A percentile compares a stretch with the other conserved stretches of the same genome.
These are phyloP conservation scores for Gnaphalium uliginosum DNA, from an alignment of 129 eudicot genomes.

Conservation along the genomic window DNA sequence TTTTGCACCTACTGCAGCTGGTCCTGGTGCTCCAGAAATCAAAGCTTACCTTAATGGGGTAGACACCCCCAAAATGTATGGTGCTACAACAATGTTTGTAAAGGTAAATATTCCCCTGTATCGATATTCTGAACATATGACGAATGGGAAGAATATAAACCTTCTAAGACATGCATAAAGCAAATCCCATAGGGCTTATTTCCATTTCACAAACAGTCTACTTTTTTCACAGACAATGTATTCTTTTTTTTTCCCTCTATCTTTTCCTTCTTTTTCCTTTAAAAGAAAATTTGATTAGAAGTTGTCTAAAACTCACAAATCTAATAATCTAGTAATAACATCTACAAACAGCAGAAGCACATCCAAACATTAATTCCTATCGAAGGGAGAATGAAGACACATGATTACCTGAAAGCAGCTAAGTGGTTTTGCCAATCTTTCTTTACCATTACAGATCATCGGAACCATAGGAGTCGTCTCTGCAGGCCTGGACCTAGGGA, in stretches of 20 bases:
- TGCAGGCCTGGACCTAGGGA: conserved; percentile 86
- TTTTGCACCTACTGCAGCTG: conserved; percentile 95
- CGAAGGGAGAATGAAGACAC: not conserved
- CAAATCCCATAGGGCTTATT: not conserved
- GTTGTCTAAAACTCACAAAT: not conserved
- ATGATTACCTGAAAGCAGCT: conserved; percentile 23
- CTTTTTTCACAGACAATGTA: too few relatives aligned
- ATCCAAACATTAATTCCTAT: not conserved
- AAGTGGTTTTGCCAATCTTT: conserved; percentile 1
- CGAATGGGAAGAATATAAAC: not conserved
- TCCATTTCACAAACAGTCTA: not conserved
- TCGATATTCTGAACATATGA: not conserved
- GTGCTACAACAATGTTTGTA: conserved; percentile 76
- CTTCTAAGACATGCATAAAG: not conserved
- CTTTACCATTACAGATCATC: conserved; percentile 58
- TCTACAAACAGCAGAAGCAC: not conserved
- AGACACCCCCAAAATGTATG: conserved; percentile 88
- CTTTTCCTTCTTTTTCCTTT: too few relatives aligned
- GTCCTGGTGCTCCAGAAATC: conserved; percentile 93
- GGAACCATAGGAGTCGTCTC: conserved; percentile 96
- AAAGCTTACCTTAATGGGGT: conserved; percentile 93
- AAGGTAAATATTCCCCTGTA: conserved; percentile 48
- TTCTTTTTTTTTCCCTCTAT: too few relatives aligned
- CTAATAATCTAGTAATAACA: not conserved
- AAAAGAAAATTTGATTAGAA: not conserved